Base-by-base conservation (phyloP, 2,329 filamentous ascomycete species). In the Fusarium chaquense region DNA sequence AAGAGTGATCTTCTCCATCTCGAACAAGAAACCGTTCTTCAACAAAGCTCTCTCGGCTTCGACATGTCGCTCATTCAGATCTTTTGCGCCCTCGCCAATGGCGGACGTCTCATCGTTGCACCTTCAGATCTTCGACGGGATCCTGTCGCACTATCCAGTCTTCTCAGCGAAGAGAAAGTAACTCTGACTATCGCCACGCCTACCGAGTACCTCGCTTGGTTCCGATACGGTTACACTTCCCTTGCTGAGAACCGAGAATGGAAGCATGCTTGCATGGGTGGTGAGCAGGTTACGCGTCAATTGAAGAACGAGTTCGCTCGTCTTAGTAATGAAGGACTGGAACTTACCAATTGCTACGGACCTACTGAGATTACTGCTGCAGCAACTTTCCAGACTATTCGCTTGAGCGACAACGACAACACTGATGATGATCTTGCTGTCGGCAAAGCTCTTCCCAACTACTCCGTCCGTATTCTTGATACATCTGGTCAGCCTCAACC, bases 281-380 rank as follows among this genome's bases (percentile, higher is more conserved):
- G 72, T 33, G 71, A 73, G 32, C 33, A 30, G 6, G 58, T 68
- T n/a, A 60, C 55, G 18, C 41, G 44, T 15, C 57, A 54, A 5
- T 36, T 73, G 20, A 46, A 28, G 3, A 13, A n/a, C 1, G 59
- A 36, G 5, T 66, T 66, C 22, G 13, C n/a, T 6, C 49, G 18
- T 0, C 55, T 67, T 22, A 41, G 28, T 1, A 45, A 46, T 3
- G 3, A 20, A 4, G 5, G 35, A 5, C 13, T 61, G 13, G 6
- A 52, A 8, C 24, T 61, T 8, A 57, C 38, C 26, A 54, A 78
- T 44, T 67, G 57, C 4, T 80, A 80, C 36, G 78, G 78, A 2
- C 77, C 78, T 3, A 75, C 77, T 1, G 78, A 80, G 49, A 36
- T 32, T 5, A 40, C 50, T 15, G 38, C 38, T n/a, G 50, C 50